A percentile compares a stretch with the other conserved stretches of the same genome.
Evolutionary conservation across 202 grass and related monocot species (phyloP).

Genomic region (Eragrostis tef): DNA sequence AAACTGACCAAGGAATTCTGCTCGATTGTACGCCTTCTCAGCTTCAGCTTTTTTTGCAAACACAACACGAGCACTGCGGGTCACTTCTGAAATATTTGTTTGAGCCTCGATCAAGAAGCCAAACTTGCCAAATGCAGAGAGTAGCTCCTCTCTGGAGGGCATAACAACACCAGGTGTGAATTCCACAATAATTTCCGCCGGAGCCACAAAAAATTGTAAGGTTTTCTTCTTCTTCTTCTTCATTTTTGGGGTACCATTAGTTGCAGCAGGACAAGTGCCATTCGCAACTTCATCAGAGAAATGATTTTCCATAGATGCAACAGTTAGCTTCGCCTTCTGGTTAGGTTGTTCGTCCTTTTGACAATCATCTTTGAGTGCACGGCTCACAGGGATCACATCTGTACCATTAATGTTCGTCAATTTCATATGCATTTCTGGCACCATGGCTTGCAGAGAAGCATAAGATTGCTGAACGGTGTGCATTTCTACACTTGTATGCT

Average conservation of each 20-base stretch:
- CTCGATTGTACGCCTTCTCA: constrained; percentile 56
- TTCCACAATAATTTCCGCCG: constrained; percentile 70
- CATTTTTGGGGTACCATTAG: constrained; percentile 43
- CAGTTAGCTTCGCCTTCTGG: constrained; percentile 41
- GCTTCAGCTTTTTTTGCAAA: constrained; percentile 80
- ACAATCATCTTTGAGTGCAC: constrained; percentile 9
- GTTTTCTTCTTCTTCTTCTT: constrained; percentile 56
- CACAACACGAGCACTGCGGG: constrained; percentile 60
- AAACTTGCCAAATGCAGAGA: constrained; percentile 68
- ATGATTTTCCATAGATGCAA: constrained; percentile 24
- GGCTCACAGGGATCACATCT: neutral
- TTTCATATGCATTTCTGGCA: constrained; percentile 44
- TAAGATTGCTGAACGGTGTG: constrained; percentile 38
- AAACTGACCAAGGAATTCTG: constrained; percentile 61
- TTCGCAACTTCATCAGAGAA: constrained; percentile 28
- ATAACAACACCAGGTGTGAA: constrained; percentile 53
- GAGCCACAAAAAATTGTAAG: constrained; percentile 48
- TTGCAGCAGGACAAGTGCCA: constrained; percentile 8
- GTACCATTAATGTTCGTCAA: constrained; percentile 28
- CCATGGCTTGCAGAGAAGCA: constrained; percentile 49
- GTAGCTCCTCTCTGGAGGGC: constrained; percentile 70
- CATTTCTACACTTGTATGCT: constrained; percentile 35
- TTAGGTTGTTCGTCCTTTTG: constrained; percentile 38
- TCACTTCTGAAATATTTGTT: constrained; percentile 54
- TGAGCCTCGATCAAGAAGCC: constrained; percentile 69